Conservation (phyloP, 78 protist species). For the Planoprotostelium fungivorum region DNA sequence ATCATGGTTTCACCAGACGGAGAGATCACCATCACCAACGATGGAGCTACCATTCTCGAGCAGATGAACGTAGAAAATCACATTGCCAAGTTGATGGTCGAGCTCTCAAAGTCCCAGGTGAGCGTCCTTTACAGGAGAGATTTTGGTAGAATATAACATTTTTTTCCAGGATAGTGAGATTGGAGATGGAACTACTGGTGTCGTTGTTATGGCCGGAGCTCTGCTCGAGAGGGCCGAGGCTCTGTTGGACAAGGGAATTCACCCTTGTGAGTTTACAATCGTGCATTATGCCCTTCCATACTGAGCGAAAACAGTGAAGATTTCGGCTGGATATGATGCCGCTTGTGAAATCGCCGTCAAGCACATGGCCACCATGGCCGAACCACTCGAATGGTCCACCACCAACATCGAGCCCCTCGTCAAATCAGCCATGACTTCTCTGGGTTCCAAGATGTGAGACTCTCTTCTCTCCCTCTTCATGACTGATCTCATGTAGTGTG, state of each 20-base stretch:
- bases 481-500: constrained; percentile 44
- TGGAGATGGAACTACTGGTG: constrained; percentile 99
- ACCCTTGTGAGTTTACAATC: constrained; percentile 82
- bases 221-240: constrained; percentile 94
- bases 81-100: constrained; percentile 96
- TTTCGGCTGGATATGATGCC: constrained; percentile 42
- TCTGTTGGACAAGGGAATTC: constrained; percentile 94
- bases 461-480: neutral
- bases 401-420: constrained; percentile 74
- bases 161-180: constrained; percentile 90
- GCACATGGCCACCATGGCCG: constrained; percentile 67
- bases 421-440: constrained; percentile 92
- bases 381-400: constrained; percentile 32
- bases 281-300: neutral
- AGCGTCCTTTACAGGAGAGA: too few species aligned
- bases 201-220: constrained; percentile 99
- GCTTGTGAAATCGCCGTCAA: constrained; percentile 77
- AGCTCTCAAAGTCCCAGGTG: constrained; percentile 95
- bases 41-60: constrained; percentile 98
- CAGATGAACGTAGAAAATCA: constrained; percentile 90
- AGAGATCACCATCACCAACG: constrained; percentile 96
- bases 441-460: constrained; percentile 91
- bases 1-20: constrained; percentile 95
- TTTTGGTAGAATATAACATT: neutral
- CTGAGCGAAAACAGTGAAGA: too few species aligned